These are phyloP conservation scores for Ogataea haglerorum DNA, from an alignment of 805 yeast species.

Conservation along the genomic window DNA sequence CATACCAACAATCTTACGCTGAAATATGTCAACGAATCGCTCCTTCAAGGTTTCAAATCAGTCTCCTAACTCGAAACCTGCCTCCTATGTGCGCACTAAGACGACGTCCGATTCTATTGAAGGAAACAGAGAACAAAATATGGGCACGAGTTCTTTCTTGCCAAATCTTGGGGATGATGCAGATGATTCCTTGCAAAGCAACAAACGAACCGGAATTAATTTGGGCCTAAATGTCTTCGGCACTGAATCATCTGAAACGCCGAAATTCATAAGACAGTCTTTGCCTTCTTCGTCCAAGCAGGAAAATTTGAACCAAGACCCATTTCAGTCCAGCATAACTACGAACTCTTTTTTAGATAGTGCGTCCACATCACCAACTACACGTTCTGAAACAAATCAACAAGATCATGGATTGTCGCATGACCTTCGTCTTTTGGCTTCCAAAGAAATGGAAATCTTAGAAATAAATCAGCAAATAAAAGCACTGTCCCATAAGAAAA, in stretches of 20 bases:
- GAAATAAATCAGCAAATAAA: slow-evolving; percentile 58
- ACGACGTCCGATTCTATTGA: too few relatives aligned
- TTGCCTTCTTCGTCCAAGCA: background rate
- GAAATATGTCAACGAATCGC: too few relatives aligned
- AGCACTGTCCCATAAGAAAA: slow-evolving; percentile 38
- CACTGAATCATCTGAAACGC: slow-evolving; percentile 4
- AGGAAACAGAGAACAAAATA: too few relatives aligned
- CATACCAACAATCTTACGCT: too few relatives aligned
- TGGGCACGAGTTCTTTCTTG: too few relatives aligned
- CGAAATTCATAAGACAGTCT: too few relatives aligned
- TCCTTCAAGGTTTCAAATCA: too few relatives aligned
- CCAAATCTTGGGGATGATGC: too few relatives aligned
- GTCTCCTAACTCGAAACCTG: too few relatives aligned
- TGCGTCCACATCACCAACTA: background rate
- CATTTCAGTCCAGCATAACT: background rate
- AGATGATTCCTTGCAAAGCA: background rate
- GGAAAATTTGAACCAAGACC: background rate
- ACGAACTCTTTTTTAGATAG: background rate
- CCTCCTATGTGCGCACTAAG: too few relatives aligned
- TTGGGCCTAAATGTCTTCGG: slow-evolving; percentile 31
- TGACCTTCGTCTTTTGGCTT: slow-evolving; percentile 57
- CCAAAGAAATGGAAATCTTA: slow-evolving; percentile 64
- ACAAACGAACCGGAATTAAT: slow-evolving; percentile 28
- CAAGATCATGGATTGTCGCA: slow-evolving; percentile 37
- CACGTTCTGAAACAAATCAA: background rate